Percentiles rank a stretch among this genome's conserved stretches.
These are phyloP conservation scores for Beauveria varroae DNA, from an alignment of 2,329 filamentous ascomycete genomes.

Conservation along the genomic window DNA sequence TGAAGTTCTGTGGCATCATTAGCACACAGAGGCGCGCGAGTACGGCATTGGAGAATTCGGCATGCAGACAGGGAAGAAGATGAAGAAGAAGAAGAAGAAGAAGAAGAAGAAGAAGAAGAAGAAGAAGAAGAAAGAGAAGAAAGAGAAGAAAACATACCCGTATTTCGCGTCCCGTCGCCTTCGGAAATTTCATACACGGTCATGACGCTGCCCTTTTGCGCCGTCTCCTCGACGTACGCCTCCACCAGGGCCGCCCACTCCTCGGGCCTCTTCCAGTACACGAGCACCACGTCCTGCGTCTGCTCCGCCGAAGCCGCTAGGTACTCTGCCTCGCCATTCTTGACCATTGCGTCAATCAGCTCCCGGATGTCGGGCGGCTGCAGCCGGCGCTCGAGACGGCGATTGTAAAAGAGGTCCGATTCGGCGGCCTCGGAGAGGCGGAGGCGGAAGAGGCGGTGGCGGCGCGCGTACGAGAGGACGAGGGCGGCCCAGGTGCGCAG, in stretches of 20 bases:
- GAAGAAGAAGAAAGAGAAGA: background rate
- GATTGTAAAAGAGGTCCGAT: slow-evolving; percentile 50
- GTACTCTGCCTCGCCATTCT: slow-evolving; percentile 60
- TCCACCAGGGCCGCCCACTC: slow-evolving; percentile 82
- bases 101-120: background rate
- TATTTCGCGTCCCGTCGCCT: slow-evolving; percentile 68
- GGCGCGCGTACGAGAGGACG: slow-evolving; percentile 74
- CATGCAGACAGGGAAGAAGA: background rate
- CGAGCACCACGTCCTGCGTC: slow-evolving; percentile 51
- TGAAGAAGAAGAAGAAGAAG: background rate
- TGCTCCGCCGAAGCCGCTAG: slow-evolving; percentile 29
- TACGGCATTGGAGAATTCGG: too few relatives aligned
- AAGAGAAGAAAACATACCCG: slow-evolving; percentile 41
- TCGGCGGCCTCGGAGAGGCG: slow-evolving; percentile 53
- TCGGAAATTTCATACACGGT: slow-evolving; percentile 88
- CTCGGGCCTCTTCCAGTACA: slow-evolving; percentile 81
- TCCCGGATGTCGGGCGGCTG: slow-evolving; percentile 44
- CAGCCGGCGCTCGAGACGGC: slow-evolving; percentile 43
- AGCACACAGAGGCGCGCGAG: background rate
- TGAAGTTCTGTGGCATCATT: slow-evolving; percentile 58
- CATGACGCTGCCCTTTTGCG: slow-evolving; percentile 79
- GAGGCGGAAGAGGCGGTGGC: slow-evolving; percentile 70
- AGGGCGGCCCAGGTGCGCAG: slow-evolving; percentile 80
- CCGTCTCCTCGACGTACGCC: slow-evolving; percentile 79
- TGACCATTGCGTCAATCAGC: slow-evolving; percentile 51